A percentile compares a stretch with the other conserved stretches of the same genome.
phyloP scores from a whole-genome alignment of 305 asterid genomes.

The Petunia hybrid region DNA sequence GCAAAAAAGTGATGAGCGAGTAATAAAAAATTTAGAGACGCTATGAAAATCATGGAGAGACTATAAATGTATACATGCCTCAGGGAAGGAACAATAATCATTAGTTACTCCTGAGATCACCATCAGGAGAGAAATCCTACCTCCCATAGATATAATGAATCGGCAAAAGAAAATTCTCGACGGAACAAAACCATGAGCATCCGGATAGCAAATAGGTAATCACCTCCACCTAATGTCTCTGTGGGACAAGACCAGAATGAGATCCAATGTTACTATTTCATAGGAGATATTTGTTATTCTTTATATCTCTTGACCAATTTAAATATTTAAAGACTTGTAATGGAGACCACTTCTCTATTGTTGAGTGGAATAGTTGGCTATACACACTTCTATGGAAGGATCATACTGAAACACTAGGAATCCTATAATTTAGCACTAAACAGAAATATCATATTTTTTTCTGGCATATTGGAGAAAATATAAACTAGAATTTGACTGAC shows the following conservation, averaged over 20 bases:
- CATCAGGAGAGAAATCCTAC: conserved; percentile 46
- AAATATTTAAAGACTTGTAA: neutral
- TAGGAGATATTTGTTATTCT: conserved; percentile 34
- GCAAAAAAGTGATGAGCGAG: conserved; percentile 17
- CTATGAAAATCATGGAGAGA: conserved; percentile 8
- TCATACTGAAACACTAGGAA: neutral
- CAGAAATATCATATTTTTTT: neutral
- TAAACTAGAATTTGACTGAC: neutral
- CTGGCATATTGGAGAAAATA: neutral
- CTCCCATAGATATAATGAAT: conserved; percentile 96
- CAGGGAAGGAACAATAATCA: neutral
- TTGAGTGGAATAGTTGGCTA: neutral
- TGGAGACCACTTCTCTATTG: neutral
- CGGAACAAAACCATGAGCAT: conserved; percentile 97
- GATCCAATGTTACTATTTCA: neutral
- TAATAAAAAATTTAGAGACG: conserved; percentile 2
- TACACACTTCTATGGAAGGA: neutral
- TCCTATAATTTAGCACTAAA: neutral
- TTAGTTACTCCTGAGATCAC: neutral
- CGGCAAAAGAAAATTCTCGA: conserved; percentile 90
- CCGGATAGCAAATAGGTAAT: conserved; percentile 87
- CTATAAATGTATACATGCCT: neutral
- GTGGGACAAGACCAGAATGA: conserved; percentile 41
- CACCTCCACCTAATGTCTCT: conserved; percentile 91
- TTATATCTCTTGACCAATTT: neutral